These are phyloP conservation scores for Fremontodendron californicum DNA, from an alignment of 345 rosid genomes.

Conservation along the genomic window DNA sequence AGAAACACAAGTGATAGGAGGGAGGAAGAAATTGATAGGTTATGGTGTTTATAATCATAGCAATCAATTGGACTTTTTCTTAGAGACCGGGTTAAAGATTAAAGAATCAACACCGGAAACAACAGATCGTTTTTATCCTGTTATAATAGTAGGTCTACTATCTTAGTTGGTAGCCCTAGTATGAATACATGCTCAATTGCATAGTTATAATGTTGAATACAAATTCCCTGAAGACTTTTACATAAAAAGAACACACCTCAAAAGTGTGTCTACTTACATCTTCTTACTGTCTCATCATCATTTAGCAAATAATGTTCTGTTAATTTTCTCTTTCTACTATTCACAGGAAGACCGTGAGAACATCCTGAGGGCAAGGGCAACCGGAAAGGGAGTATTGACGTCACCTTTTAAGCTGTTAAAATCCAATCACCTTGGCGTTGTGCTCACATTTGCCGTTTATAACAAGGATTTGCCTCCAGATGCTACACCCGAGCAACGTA, in stretches of 20 bases:
- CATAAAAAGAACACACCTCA: conserved; percentile 9
- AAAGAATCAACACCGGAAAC: background rate
- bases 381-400: conserved; percentile 93
- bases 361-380: conserved; percentile 86
- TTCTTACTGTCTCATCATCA: background rate
- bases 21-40: background rate
- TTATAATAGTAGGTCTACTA: background rate
- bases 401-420: conserved; percentile 94
- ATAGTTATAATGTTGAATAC: background rate
- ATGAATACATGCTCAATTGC: background rate
- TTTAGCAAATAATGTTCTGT: conserved; percentile 2
- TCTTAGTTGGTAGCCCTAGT: background rate
- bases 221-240: background rate
- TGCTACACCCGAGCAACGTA: conserved; percentile 72
- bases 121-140: background rate
- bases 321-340: conserved; percentile 10
- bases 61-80: background rate
- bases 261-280: background rate
- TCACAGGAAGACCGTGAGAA: conserved; percentile 89
- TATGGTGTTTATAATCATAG: background rate
- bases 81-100: background rate
- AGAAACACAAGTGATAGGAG: background rate
- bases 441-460: conserved; percentile 91
- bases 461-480: conserved; percentile 52
- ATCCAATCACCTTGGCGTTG: conserved; percentile 88